Evolutionary conservation across 306 rosid species (phyloP).

Genomic region (Casuarina glauca): DNA sequence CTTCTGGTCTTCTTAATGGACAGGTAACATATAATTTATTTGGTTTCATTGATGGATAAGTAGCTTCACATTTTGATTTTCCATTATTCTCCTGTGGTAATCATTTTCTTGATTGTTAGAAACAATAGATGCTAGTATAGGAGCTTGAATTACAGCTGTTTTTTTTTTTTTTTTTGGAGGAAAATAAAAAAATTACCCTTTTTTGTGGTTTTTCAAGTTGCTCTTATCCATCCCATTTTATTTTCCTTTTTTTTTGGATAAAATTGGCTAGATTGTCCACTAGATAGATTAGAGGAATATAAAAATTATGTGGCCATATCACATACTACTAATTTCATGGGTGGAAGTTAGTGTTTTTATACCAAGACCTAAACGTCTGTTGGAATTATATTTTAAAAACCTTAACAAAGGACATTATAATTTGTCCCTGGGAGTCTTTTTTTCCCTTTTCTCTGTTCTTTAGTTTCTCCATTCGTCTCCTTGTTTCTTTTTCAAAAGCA

Average conservation of each 20-base stretch:
- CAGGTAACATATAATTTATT: constrained; percentile 57
- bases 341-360: no score
- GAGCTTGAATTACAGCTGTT: neutral
- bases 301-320: no score
- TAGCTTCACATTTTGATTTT: constrained; percentile 4
- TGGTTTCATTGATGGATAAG: constrained; percentile 12
- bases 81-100: neutral
- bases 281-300: no score
- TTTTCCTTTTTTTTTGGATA: no score
- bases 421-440: no score
- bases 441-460: neutral
- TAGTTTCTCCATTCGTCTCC: neutral
- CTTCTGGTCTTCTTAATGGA: constrained; percentile 67
- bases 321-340: no score
- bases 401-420: no score
- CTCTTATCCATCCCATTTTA: neutral
- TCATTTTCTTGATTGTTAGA: constrained; percentile 4
- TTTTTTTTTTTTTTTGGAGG: neutral
- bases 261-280: no score
- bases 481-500: neutral
- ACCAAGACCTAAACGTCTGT: no score
- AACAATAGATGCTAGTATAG: constrained; percentile 8
- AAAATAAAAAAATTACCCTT: constrained; percentile 7
- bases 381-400: no score
- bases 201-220: neutral